phyloP scores from a whole-genome alignment of 2,329 filamentous ascomycete genomes.

The Fusarium mundagurra region DNA sequence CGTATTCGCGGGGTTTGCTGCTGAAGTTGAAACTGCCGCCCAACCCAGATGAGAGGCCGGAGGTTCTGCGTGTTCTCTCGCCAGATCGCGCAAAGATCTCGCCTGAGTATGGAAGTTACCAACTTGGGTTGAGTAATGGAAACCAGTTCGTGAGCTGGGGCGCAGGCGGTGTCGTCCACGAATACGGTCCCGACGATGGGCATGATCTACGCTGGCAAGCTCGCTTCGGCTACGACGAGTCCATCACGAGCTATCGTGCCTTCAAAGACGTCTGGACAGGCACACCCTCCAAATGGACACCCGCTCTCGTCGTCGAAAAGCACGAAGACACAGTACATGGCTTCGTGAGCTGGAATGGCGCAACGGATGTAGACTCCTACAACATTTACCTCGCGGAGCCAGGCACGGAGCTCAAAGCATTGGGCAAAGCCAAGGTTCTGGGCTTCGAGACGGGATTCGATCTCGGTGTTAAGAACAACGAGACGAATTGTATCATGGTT shows the following conservation, averaged over 20 bases:
- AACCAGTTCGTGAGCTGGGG: slow-evolving; percentile 42
- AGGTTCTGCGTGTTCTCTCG: slow-evolving; percentile 13
- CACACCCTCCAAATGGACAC: slow-evolving; percentile 31
- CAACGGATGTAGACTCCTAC: slow-evolving; percentile 39
- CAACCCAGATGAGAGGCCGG: neutral
- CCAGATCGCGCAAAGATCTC: slow-evolving; percentile 22
- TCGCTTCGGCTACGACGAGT: slow-evolving; percentile 35
- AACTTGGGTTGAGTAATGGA: slow-evolving; percentile 24
- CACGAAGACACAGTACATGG: neutral
- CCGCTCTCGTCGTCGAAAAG: slow-evolving; percentile 27
- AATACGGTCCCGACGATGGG: slow-evolving; percentile 36
- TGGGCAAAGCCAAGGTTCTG: neutral
- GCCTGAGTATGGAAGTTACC: slow-evolving; percentile 31
- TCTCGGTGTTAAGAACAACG: slow-evolving; percentile 15
- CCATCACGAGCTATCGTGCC: slow-evolving; percentile 36
- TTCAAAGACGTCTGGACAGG: slow-evolving; percentile 40
- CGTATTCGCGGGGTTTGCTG: slow-evolving; percentile 15
- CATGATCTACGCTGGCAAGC: slow-evolving; percentile 41
- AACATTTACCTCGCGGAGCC: slow-evolving; percentile 28
- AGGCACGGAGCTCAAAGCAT: neutral
- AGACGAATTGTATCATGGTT: slow-evolving; percentile 32
- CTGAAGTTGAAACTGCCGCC: slow-evolving; percentile 33
- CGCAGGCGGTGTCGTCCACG: slow-evolving; percentile 36
- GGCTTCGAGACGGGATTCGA: slow-evolving; percentile 43
- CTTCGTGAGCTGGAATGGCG: slow-evolving; percentile 43